Percentiles rank a stretch among this genome's conserved stretches.
Conservation (phyloP, 208 protist species). For the Blechomonas ayalai region DNA sequence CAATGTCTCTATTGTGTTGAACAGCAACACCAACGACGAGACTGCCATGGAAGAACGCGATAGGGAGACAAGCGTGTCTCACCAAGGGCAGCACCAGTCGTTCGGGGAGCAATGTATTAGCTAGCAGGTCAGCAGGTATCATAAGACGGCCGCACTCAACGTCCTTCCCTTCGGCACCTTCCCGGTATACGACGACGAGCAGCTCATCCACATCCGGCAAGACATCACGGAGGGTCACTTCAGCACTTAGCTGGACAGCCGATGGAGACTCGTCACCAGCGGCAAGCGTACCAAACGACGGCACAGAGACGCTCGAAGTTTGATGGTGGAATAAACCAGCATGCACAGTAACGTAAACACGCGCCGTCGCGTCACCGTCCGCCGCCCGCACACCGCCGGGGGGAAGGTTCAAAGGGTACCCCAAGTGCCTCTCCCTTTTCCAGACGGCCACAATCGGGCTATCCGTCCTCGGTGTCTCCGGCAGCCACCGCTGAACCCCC, state of each 20-base stretch:
- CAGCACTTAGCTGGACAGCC: slow-evolving; percentile 5
- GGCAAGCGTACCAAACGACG: too few relatives aligned
- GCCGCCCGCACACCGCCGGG: too few relatives aligned
- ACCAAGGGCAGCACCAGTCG: slow-evolving; percentile 16
- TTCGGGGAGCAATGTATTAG: too few relatives aligned
- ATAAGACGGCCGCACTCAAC: too few relatives aligned
- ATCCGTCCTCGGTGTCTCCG: slow-evolving; percentile 6
- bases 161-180: slow-evolving; percentile 1
- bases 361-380: too few relatives aligned
- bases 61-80: slow-evolving; percentile 5
- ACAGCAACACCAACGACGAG: slow-evolving; percentile 22
- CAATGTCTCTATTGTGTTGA: too few relatives aligned
- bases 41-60: slow-evolving; percentile 13
- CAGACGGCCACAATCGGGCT: neutral
- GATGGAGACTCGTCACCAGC: too few relatives aligned
- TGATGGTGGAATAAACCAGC: slow-evolving; percentile 9
- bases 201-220: slow-evolving; percentile 12
- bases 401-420: too few relatives aligned
- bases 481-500: slow-evolving; percentile 8
- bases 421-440: too few relatives aligned
- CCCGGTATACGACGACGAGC: slow-evolving; percentile 6
- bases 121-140: too few relatives aligned
- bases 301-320: slow-evolving; percentile 1
- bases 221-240: slow-evolving; percentile 4
- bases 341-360: slow-evolving; percentile 11